phyloP scores from a whole-genome alignment of 2,329 filamentous ascomycete genomes.

The Ophiostoma australiae region DNA sequence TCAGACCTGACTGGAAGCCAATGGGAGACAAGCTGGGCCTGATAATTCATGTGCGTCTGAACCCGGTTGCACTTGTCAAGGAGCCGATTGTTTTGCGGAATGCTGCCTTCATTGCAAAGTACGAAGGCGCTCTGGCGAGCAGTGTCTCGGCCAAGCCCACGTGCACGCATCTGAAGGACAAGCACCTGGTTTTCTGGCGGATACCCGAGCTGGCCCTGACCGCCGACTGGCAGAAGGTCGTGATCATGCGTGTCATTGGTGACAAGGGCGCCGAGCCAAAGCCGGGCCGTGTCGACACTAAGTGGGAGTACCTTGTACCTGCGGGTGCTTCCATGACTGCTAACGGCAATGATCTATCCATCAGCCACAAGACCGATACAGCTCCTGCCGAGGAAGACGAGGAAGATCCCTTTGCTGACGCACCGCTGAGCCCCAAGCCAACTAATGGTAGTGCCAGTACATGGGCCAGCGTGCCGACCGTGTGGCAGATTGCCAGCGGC shows the following conservation, averaged over 20 bases:
- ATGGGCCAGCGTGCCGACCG: constrained; percentile 64
- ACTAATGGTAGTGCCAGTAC: constrained; percentile 28
- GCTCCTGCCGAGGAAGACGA: constrained; percentile 42
- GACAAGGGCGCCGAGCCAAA: constrained; percentile 32
- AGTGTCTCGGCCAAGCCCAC: constrained; percentile 71
- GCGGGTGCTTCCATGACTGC: constrained; percentile 51
- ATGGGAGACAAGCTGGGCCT: constrained; percentile 81
- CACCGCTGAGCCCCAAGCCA: constrained; percentile 34
- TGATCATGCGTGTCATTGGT: constrained; percentile 63
- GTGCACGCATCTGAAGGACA: constrained; percentile 74
- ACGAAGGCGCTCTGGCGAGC: constrained; percentile 61
- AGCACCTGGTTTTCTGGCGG: constrained; percentile 74
- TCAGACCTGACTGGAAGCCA: constrained; percentile 76
- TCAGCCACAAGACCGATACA: constrained; percentile 51
- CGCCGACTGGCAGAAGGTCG: constrained; percentile 65
- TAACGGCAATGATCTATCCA: constrained; percentile 60
- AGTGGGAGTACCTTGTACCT: constrained; percentile 42
- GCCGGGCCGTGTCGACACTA: constrained; percentile 73
- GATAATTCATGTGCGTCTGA: constrained; percentile 77
- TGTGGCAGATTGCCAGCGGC: constrained; percentile 66
- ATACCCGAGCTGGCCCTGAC: constrained; percentile 58
- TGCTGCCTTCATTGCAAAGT: constrained; percentile 65
- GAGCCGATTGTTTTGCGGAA: constrained; percentile 56
- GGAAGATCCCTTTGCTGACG: constrained; percentile 69
- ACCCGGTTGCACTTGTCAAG: constrained; percentile 47